Base-by-base conservation (phyloP, 495 filamentous ascomycete species). In the Aspergillus sparsus region DNA sequence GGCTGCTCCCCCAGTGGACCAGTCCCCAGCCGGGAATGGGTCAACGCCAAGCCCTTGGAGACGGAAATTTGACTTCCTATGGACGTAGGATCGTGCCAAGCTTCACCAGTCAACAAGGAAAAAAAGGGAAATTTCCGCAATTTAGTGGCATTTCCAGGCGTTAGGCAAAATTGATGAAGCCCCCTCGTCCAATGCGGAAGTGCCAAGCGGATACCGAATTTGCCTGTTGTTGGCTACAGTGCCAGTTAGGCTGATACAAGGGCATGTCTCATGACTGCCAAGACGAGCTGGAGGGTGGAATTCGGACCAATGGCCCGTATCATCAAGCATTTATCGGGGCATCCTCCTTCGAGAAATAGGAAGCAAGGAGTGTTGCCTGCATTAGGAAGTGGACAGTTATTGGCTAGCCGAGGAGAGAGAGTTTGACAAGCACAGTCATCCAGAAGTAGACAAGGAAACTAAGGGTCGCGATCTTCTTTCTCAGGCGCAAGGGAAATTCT, bases 341-440 rank as follows among this genome's bases (percentile, higher is more conserved):
- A 47, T 47, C 44, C 44, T 21, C 15, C 15, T 47, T 47, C 13
- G n/a, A 16, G 15, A 47, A 47, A 21, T 47, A 47, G 44, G 44
- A 47, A 27, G 21, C 21, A 27, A 27, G 3, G 21, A 27, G 7
- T 8, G n/a, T 47, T 47, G 11, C 44, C n/a, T 18, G 27, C 44
- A 9, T 47, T 7, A 2, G 18, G 10, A 10, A 4, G n/a, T 47
- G 15, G 44, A 21, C 11, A 47, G 16, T 21, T 18, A 47, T 21
- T 21, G 44, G 44, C 9, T 47, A 27, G 21, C 21, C 21, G 1
- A 1, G 21, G 21, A 3, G 21, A 3, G 3, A 27, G 21, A 27
- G 21, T 27, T 27, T 27, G 21, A 27, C 21, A 27, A 27, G 21
- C 21, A 27, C 1, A 27, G 21, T 27, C 21, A 27, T 3, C 21